Conservation (phyloP, 2,329 filamentous ascomycete genomes). For the Phaeosphaeria sp. region DNA sequence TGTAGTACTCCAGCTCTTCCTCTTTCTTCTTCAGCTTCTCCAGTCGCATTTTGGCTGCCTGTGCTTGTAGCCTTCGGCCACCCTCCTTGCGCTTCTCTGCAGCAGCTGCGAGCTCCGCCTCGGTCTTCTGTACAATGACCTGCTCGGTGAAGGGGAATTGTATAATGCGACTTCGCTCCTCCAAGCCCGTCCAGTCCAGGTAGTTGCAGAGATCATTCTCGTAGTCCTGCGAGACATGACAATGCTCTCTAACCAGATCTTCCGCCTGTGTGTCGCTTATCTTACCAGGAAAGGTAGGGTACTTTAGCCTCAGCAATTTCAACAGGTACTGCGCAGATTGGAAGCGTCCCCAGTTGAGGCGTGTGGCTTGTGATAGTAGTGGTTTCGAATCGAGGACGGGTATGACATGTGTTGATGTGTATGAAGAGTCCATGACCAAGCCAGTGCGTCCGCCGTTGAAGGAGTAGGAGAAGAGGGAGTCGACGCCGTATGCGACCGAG, state of each 20-base stretch:
- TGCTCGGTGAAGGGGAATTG: constrained; percentile 96
- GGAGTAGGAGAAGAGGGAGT: constrained; percentile 93
- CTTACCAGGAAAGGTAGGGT: constrained; percentile 86
- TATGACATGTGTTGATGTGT: constrained; percentile 94
- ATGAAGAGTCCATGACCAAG: constrained; percentile 87
- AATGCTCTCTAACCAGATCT: constrained; percentile 84
- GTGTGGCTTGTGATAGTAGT: constrained; percentile 81
- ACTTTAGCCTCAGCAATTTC: constrained; percentile 89
- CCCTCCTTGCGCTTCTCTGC: constrained; percentile 96
- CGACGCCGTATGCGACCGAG: constrained; percentile 90
- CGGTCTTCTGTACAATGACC: constrained; percentile 86
- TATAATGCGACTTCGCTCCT: constrained; percentile 86
- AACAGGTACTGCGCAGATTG: constrained; percentile 90
- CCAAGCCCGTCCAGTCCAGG: constrained; percentile 89
- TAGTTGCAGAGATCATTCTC: constrained; percentile 77
- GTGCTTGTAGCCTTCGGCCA: constrained; percentile 87
- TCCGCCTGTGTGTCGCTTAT: constrained; percentile 87
- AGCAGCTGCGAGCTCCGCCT: constrained; percentile 88
- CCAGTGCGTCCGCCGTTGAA: constrained; percentile 90
- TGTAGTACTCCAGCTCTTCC: constrained; percentile 93
- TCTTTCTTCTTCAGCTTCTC: constrained; percentile 97
- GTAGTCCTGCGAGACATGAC: constrained; percentile 86
- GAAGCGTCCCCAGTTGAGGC: constrained; percentile 93
- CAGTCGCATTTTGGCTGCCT: constrained; percentile 95
- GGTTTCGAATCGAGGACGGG: constrained; percentile 89